Evolutionary conservation across 352 stramenopile genomes (phyloP).

Genomic region (Phytophthora kernoviae): DNA sequence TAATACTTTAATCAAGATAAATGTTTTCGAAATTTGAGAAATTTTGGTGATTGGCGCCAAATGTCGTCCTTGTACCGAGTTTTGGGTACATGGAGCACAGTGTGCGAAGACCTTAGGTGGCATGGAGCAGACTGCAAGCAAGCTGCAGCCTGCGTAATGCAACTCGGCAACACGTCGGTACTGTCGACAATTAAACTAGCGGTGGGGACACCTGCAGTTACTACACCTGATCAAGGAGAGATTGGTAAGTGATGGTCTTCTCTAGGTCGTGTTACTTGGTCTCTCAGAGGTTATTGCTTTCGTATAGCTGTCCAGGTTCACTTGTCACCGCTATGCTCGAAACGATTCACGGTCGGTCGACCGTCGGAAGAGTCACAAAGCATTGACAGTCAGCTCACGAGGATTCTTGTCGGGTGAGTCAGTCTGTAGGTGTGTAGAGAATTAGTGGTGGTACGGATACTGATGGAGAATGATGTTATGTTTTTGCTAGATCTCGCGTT

Average conservation of each 20-base stretch:
- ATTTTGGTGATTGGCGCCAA: slow-evolving; percentile 16
- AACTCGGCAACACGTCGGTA: slow-evolving; percentile 75
- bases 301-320: slow-evolving; percentile 76
- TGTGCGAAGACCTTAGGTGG: no score
- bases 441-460: background rate
- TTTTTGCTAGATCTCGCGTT: slow-evolving; percentile 55
- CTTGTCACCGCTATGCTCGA: slow-evolving; percentile 79
- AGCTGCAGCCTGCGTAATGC: slow-evolving; percentile 81
- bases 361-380: slow-evolving; percentile 79
- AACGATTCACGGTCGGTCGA: slow-evolving; percentile 66
- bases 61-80: no score
- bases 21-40: slow-evolving; percentile 6
- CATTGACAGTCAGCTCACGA: slow-evolving; percentile 78
- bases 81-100: no score
- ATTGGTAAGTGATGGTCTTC: slow-evolving; percentile 42
- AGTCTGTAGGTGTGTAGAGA: background rate
- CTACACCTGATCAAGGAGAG: slow-evolving; percentile 77
- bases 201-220: slow-evolving; percentile 69
- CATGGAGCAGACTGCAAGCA: no score
- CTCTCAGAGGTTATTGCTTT: background rate
- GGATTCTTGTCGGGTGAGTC: slow-evolving; percentile 69
- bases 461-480: background rate
- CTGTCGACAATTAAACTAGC: slow-evolving; percentile 76
- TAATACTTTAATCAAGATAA: slow-evolving; percentile 2
- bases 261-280: background rate